Percentiles rank a stretch among this genome's conserved stretches.
Evolutionary conservation across 2,329 filamentous ascomycete genomes (phyloP).

Genomic region (Lachnellula cervina): DNA sequence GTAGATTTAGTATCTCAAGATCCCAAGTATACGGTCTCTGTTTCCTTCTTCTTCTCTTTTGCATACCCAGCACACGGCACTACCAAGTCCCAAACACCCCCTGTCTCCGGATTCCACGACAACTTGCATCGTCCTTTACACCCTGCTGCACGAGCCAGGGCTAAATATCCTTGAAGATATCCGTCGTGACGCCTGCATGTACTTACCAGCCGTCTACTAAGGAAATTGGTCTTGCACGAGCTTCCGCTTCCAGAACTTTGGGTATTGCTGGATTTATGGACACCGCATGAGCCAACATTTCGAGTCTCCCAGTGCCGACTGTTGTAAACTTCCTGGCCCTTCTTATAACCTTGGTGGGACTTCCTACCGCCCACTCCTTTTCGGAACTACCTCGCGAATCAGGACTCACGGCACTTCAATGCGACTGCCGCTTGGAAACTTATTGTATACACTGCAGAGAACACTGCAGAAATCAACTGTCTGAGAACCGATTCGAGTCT

Average conservation of each 20-base stretch:
- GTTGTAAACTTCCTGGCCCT: slow-evolving; percentile 9
- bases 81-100: slow-evolving; percentile 22
- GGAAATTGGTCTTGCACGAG: slow-evolving; percentile 21
- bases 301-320: slow-evolving; percentile 21
- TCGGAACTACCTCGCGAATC: slow-evolving; percentile 16
- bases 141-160: slow-evolving; percentile 25
- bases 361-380: slow-evolving; percentile 13
- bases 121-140: slow-evolving; percentile 16
- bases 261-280: slow-evolving; percentile 25
- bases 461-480: slow-evolving; percentile 13
- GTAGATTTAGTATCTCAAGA: background rate
- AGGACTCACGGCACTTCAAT: slow-evolving; percentile 25
- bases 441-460: slow-evolving; percentile 6
- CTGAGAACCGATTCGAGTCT: slow-evolving; percentile 4
- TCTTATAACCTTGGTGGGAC: slow-evolving; percentile 8
- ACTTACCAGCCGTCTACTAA: slow-evolving; percentile 18
- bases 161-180: slow-evolving; percentile 18
- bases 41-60: background rate
- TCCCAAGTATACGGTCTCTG: background rate
- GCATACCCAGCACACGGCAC: background rate
- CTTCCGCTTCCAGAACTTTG: slow-evolving; percentile 31
- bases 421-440: slow-evolving; percentile 22
- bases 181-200: slow-evolving; percentile 19
- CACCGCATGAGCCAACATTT: slow-evolving; percentile 30
- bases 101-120: slow-evolving; percentile 15